These are phyloP conservation scores for Cutaneotrichosporon curvatum DNA, from an alignment of 1,284 basidiomycete species.

Conservation along the genomic window DNA sequence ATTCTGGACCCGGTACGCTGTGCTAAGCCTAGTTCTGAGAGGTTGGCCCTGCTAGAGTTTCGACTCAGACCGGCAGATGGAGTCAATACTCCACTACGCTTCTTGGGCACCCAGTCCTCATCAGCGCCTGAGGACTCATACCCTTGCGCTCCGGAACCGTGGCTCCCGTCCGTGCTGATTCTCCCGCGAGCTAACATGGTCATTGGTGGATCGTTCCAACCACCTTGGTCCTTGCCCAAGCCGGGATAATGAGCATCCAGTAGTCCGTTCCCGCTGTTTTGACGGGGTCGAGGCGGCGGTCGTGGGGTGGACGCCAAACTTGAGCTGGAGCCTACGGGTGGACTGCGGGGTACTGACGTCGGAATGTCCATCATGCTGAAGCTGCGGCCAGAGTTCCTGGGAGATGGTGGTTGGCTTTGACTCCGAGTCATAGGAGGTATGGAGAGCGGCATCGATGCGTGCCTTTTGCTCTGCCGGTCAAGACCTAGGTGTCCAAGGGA, in stretches of 20 bases:
- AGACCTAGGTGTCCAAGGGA: no score
- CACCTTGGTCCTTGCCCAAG: conserved; percentile 9
- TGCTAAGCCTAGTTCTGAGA: conserved; percentile 39
- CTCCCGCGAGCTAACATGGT: conserved; percentile 6
- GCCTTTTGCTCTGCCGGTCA: not conserved
- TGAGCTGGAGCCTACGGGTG: conserved; percentile 4
- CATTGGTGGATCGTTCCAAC: conserved; percentile 45
- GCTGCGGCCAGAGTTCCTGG: not conserved
- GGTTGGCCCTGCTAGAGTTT: conserved; percentile 40
- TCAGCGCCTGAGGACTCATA: conserved; percentile 5
- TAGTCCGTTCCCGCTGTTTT: conserved; percentile 4
- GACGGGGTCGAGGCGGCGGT: conserved; percentile 10
- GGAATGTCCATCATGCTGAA: conserved; percentile 7
- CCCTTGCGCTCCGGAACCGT: not conserved
- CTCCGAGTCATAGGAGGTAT: not conserved
- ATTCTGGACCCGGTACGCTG: conserved; percentile 19
- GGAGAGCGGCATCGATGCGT: conserved; percentile 7
- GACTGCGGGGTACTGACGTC: not conserved
- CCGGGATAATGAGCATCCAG: not conserved
- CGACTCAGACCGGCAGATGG: conserved; percentile 23
- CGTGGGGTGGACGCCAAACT: not conserved
- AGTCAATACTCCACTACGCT: conserved; percentile 20
- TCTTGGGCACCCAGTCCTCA: conserved; percentile 5
- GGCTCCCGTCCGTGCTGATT: no score
- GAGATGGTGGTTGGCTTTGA: conserved; percentile 7